phyloP scores from a whole-genome alignment of 2,329 filamentous ascomycete species.

The Microcera coccophila region DNA sequence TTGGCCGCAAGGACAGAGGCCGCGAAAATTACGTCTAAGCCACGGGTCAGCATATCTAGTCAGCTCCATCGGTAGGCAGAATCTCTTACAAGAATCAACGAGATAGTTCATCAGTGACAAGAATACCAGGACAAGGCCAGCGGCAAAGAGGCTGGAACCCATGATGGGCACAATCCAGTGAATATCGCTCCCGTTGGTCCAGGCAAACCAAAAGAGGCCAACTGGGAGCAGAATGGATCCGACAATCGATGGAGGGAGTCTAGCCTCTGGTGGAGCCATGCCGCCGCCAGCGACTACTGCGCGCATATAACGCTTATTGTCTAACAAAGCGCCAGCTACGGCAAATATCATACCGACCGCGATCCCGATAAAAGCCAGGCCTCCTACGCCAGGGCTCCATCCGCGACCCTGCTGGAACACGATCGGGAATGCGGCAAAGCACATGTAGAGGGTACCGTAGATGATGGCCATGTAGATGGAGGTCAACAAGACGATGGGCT shows the following conservation, averaged over 20 bases:
- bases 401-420: slow-evolving; percentile 57
- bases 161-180: slow-evolving; percentile 54
- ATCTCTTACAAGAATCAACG: slow-evolving; percentile 54
- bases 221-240: slow-evolving; percentile 56
- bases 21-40: slow-evolving; percentile 64
- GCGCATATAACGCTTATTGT: slow-evolving; percentile 51
- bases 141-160: slow-evolving; percentile 47
- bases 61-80: background rate
- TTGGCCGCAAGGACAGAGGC: slow-evolving; percentile 72
- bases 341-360: slow-evolving; percentile 60
- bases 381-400: slow-evolving; percentile 56
- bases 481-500: slow-evolving; percentile 63
- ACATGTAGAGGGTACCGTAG: slow-evolving; percentile 53
- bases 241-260: slow-evolving; percentile 57
- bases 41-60: slow-evolving; percentile 12
- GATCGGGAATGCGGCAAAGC: slow-evolving; percentile 55
- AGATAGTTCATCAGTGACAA: slow-evolving; percentile 64
- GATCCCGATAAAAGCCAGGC: slow-evolving; percentile 61
- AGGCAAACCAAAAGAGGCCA: slow-evolving; percentile 63
- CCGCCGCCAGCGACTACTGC: slow-evolving; percentile 47
- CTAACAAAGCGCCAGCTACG: slow-evolving; percentile 48
- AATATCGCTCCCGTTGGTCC: slow-evolving; percentile 54
- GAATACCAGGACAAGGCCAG: slow-evolving; percentile 61
- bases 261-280: slow-evolving; percentile 59
- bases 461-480: slow-evolving; percentile 61